These are phyloP conservation scores for Fraxinus cuspidata DNA, from an alignment of 257 asterid species.

Conservation along the genomic window DNA sequence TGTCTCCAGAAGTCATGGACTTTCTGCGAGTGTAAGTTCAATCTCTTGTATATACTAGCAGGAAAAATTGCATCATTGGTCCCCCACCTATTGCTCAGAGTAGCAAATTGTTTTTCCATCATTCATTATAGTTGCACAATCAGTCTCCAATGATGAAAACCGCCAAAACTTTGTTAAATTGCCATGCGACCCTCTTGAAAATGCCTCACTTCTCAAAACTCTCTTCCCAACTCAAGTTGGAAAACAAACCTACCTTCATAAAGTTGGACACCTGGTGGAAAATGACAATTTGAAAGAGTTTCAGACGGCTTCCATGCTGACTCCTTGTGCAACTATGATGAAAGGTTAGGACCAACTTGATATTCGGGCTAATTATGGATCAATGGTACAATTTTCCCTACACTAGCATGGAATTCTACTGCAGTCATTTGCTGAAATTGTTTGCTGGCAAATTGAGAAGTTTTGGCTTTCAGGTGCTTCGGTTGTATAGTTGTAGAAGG, in stretches of 20 bases:
- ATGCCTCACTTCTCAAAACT: background rate
- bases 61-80: background rate
- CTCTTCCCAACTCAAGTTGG: background rate
- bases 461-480: slow-evolving; percentile 54
- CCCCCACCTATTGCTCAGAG: background rate
- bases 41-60: background rate
- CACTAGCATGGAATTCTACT: background rate
- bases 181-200: background rate
- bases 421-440: background rate
- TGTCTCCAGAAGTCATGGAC: slow-evolving; percentile 81
- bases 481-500: slow-evolving; percentile 70
- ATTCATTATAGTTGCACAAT: background rate
- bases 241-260: background rate
- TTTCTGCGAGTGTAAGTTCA: slow-evolving; percentile 69
- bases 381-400: background rate
- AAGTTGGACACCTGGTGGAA: background rate
- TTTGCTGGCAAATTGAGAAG: background rate
- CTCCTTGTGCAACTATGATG: background rate
- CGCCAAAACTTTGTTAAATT: background rate
- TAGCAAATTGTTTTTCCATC: background rate
- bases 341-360: background rate
- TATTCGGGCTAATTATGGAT: background rate
- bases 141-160: background rate
- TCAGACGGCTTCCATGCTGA: background rate
- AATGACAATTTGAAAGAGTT: no score